phyloP scores from a whole-genome alignment of 2,329 filamentous ascomycete genomes.

The Atkinsonella hypoxylon region DNA sequence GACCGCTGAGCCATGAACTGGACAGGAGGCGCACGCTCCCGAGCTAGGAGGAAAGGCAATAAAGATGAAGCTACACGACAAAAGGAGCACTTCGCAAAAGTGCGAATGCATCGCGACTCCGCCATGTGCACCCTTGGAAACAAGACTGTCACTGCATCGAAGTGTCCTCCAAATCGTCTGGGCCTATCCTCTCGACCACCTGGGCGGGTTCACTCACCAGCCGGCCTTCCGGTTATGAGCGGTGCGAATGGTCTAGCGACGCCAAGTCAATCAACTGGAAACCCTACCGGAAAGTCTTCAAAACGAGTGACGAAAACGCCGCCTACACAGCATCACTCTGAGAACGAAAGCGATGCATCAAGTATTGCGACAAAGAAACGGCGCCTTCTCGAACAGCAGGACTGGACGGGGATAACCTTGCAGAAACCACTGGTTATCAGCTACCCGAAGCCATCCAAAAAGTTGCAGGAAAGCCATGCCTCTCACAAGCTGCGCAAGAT shows the following conservation, averaged over 20 bases:
- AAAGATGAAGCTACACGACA: conserved; percentile 23
- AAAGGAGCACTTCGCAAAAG: conserved; percentile 26
- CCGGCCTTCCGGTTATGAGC: not conserved
- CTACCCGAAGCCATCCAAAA: conserved; percentile 10
- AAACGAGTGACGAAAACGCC: not conserved
- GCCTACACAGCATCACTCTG: not conserved
- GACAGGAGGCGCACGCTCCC: conserved; percentile 26
- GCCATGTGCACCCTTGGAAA: not conserved
- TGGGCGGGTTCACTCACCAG: too few relatives aligned
- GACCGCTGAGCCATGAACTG: conserved; percentile 26
- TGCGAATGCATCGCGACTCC: conserved; percentile 12
- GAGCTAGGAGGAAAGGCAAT: conserved; percentile 21
- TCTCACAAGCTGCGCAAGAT: conserved; percentile 1
- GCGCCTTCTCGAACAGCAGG: conserved; percentile 14
- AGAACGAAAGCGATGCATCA: not conserved
- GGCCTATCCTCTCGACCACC: not conserved
- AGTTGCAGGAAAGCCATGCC: conserved; percentile 1
- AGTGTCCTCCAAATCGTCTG: not conserved
- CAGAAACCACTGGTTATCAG: conserved; percentile 18
- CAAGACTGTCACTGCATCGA: not conserved
- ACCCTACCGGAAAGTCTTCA: not conserved
- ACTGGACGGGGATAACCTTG: conserved; percentile 21
- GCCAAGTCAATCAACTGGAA: not conserved
- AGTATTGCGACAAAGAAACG: conserved; percentile 14
- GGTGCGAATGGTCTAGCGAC: conserved; percentile 1